phyloP scores from a whole-genome alignment of 139 green algal species.

The Zygnema cylindricum region DNA sequence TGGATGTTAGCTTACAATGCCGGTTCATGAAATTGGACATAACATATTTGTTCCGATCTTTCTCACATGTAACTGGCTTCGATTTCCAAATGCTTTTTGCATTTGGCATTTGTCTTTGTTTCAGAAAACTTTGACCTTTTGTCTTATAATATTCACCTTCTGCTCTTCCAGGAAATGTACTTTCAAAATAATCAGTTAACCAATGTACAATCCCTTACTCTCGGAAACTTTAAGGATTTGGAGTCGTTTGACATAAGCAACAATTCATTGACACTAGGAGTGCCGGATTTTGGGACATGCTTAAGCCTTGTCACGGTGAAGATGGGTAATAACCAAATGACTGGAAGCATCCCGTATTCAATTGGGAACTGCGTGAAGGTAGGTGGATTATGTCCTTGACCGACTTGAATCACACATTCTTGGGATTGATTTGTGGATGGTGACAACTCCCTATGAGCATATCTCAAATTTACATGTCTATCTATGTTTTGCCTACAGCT shows the following conservation, averaged over 20 bases:
- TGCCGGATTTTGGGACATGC: background rate
- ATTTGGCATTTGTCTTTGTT: background rate
- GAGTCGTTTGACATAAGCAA: conserved; percentile 1
- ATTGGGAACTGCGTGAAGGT: background rate
- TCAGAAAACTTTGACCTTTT: background rate
- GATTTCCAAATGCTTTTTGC: too few relatives aligned
- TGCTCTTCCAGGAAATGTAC: background rate
- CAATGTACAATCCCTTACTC: background rate
- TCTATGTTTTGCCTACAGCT: background rate
- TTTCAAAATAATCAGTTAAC: background rate
- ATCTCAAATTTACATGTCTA: too few relatives aligned
- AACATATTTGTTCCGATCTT: too few relatives aligned
- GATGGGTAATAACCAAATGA: background rate
- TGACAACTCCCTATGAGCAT: too few relatives aligned
- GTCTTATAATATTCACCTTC: background rate
- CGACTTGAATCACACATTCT: too few relatives aligned
- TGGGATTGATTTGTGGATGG: too few relatives aligned
- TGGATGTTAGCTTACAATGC: too few relatives aligned
- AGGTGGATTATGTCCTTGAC: background rate
- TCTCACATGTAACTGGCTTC: too few relatives aligned
- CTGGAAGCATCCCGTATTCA: background rate
- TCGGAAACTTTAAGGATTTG: background rate
- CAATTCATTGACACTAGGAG: background rate
- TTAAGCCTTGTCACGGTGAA: conserved; percentile 1
- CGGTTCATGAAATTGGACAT: too few relatives aligned